These are phyloP conservation scores for Rhizophora apiculata DNA, from an alignment of 345 rosid species.

Conservation along the genomic window DNA sequence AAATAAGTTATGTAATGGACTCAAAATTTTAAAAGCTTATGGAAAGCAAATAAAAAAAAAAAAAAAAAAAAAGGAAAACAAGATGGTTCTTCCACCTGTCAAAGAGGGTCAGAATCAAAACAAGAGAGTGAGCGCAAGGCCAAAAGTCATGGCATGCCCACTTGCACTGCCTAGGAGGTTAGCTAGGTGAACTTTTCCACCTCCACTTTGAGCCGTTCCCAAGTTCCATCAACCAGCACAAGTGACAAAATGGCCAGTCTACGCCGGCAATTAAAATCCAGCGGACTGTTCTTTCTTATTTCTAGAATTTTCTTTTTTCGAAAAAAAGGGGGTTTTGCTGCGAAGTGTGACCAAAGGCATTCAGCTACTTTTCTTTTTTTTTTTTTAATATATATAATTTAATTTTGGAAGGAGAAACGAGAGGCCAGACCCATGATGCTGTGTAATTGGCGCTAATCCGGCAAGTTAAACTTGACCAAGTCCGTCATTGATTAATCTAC, in stretches of 20 bases:
- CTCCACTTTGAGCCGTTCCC: constrained; percentile 6
- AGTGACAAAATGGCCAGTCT: background rate
- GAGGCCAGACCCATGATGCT: too few species aligned
- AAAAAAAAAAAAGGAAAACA: background rate
- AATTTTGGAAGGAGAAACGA: too few species aligned
- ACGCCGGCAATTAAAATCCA: background rate
- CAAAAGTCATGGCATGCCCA: background rate
- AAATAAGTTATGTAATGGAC: too few species aligned
- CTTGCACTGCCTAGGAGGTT: constrained; percentile 6
- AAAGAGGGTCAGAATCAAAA: background rate
- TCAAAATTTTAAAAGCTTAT: background rate
- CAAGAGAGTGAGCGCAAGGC: background rate
- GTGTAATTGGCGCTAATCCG: too few species aligned
- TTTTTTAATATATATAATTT: too few species aligned
- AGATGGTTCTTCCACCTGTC: background rate
- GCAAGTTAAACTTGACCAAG: too few species aligned
- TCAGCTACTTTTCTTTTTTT: too few species aligned
- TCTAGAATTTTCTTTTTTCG: too few species aligned
- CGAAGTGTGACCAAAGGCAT: too few species aligned
- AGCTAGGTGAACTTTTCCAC: background rate
- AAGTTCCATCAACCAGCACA: background rate
- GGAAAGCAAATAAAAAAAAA: background rate
- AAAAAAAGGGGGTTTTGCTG: too few species aligned
- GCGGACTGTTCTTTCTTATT: too few species aligned
- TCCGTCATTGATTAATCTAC: too few species aligned